Conservation (phyloP, 148 eudicot genomes). For the Pouteria glomerata region DNA sequence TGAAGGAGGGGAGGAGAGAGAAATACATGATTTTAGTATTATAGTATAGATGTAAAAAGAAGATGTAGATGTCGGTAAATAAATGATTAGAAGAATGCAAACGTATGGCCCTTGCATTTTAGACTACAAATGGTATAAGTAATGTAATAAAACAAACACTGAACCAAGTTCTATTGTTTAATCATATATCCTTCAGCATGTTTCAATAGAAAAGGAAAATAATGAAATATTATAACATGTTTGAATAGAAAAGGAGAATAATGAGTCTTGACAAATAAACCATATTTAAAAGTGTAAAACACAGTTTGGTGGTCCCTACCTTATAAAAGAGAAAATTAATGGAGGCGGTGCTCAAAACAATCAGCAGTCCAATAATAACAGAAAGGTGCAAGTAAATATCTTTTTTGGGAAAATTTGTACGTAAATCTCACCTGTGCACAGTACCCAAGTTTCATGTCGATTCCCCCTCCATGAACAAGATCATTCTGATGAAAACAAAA, state of each 20-base stretch:
- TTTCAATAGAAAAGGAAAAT: background rate
- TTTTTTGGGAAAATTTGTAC: too few species aligned
- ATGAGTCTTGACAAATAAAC: too few species aligned
- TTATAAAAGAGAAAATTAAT: background rate
- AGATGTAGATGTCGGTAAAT: background rate
- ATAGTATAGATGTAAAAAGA: too few species aligned
- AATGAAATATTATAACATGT: too few species aligned
- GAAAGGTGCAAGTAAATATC: background rate
- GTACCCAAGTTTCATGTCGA: constrained; percentile 98
- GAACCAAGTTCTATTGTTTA: background rate
- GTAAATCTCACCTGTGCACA: constrained; percentile 75
- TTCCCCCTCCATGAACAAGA: constrained; percentile 99
- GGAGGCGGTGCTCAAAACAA: background rate
- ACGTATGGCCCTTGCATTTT: too few species aligned
- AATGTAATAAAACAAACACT: background rate
- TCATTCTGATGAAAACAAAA: constrained; percentile 61
- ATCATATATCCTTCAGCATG: background rate
- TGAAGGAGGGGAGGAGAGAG: too few species aligned
- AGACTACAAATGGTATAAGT: background rate
- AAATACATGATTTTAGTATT: too few species aligned
- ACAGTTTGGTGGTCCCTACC: background rate
- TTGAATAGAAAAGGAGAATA: too few species aligned
- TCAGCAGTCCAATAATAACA: background rate
- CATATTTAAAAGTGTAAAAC: background rate
- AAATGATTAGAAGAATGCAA: background rate